Base-by-base conservation (phyloP, 768 basidiomycete genomes). In the Leccinum disarticulatum region DNA sequence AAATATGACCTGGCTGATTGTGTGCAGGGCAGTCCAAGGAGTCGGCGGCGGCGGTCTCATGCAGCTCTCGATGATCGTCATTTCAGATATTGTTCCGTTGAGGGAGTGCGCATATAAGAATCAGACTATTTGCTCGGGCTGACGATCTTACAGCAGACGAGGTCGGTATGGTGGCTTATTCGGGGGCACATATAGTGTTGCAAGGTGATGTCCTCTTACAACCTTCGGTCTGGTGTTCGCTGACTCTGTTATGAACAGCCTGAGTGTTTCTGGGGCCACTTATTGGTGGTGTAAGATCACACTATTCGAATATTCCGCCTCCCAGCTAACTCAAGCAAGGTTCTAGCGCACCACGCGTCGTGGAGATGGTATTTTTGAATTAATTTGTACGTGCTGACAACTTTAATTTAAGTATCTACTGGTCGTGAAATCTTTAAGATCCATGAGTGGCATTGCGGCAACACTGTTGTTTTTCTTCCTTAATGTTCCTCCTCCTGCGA, bases 81-180 rank as follows among this genome's bases (percentile, higher is more conserved):
- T 93, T 47, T 85, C 88, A 47, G 93, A 95, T 70, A 93, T 95
- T 43, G 88, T 93, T 1, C 84, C 91, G 0, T 75, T 95, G 47
- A 77, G 85, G 75, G 86, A 92, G 89, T 90, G 69, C 51, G 85
- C 70, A 9, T 6, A 14, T 1, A 27, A 30, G 7, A 11, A 22
- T 47, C 43, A 15, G 4, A 30, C 28, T 2, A 50, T 19, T 31
- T 36, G 3, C 4, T 11, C 14, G 35, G 17, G 28, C 52, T 58
- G 28, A 59, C 17, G 15, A 22, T 53, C 6, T 27, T 41, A 57
- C 56, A 46, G 8, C 9, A 49, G 48, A 6, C 48, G 48, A 22
- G 14, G 48, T 27, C 48, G 48, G 13, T 49, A 49, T 49, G 48
- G 48, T 49, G 48, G 48, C 15, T 17, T 49, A 49, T n/a, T 49